Evolutionary conservation across 2,329 filamentous ascomycete genomes (phyloP).

Genomic region (Alternaria brassicicola): DNA sequence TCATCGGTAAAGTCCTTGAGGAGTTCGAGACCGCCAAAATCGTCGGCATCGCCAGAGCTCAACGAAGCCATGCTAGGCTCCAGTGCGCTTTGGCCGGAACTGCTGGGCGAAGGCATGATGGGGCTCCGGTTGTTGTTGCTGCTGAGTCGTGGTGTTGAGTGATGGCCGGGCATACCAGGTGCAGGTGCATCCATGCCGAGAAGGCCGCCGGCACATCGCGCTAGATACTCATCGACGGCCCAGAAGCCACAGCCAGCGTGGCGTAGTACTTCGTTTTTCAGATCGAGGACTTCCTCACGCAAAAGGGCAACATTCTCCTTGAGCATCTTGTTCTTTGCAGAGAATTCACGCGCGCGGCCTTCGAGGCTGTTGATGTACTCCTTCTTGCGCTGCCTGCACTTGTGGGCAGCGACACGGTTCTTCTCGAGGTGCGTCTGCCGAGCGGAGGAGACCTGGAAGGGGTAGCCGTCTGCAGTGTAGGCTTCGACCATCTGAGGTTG

Average conservation of each 20-base stretch:
- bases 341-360: conserved; percentile 50
- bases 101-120: conserved; percentile 4
- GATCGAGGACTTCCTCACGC: conserved; percentile 43
- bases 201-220: conserved; percentile 44
- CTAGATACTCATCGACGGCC: conserved; percentile 48
- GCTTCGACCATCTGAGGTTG: conserved; percentile 41
- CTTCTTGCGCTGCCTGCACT: conserved; percentile 74
- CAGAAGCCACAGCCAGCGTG: conserved; percentile 48
- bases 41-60: conserved; percentile 23
- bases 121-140: conserved; percentile 16
- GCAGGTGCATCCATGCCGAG: conserved; percentile 34
- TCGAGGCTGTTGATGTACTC: conserved; percentile 61
- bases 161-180: background rate
- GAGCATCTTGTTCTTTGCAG: conserved; percentile 43
- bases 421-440: conserved; percentile 62
- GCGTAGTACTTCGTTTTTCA: conserved; percentile 47
- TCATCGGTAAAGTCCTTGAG: conserved; percentile 41
- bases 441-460: conserved; percentile 43
- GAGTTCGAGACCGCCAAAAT: conserved; percentile 41
- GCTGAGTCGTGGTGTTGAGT: conserved; percentile 3
- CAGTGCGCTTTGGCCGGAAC: conserved; percentile 12
- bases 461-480: conserved; percentile 41
- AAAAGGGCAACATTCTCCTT: conserved; percentile 44
- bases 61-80: conserved; percentile 22
- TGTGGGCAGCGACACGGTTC: conserved; percentile 74